These are phyloP conservation scores for Trichoderma sp. DNA, from an alignment of 2,329 filamentous ascomycete genomes.

Conservation along the genomic window DNA sequence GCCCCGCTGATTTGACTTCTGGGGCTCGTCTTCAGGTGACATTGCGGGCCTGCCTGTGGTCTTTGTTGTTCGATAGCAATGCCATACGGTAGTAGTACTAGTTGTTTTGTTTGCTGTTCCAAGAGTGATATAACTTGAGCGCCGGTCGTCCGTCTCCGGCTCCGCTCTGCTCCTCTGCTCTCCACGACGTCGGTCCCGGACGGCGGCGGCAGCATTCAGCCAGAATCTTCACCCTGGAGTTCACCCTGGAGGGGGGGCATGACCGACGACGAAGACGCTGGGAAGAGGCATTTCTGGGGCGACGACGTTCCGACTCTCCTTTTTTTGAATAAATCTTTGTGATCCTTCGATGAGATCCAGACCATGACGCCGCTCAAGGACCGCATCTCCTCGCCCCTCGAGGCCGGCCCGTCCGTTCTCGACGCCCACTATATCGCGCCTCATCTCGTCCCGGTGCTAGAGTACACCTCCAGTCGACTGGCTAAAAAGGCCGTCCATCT, in stretches of 20 bases:
- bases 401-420: slow-evolving; percentile 59
- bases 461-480: slow-evolving; percentile 55
- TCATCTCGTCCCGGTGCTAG: slow-evolving; percentile 53
- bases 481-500: slow-evolving; percentile 54
- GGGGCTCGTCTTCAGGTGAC: slow-evolving; percentile 10
- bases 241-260: neutral
- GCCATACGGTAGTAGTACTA: too few species aligned
- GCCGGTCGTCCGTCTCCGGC: neutral
- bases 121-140: slow-evolving; percentile 3
- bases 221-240: neutral
- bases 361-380: slow-evolving; percentile 42
- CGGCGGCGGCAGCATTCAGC: slow-evolving; percentile 2
- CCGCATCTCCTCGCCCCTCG: slow-evolving; percentile 60
- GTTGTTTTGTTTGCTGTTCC: neutral
- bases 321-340: neutral
- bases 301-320: neutral
- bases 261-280: neutral
- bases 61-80: neutral
- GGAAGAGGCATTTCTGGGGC: slow-evolving; percentile 5
- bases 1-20: slow-evolving; percentile 5
- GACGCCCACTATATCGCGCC: slow-evolving; percentile 56
- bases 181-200: slow-evolving; percentile 18
- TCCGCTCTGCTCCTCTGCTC: neutral
- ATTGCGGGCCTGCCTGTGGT: neutral
- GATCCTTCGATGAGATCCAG: neutral